Conservation (phyloP, 495 filamentous ascomycete species). For the Hypoxylon trugodes region DNA sequence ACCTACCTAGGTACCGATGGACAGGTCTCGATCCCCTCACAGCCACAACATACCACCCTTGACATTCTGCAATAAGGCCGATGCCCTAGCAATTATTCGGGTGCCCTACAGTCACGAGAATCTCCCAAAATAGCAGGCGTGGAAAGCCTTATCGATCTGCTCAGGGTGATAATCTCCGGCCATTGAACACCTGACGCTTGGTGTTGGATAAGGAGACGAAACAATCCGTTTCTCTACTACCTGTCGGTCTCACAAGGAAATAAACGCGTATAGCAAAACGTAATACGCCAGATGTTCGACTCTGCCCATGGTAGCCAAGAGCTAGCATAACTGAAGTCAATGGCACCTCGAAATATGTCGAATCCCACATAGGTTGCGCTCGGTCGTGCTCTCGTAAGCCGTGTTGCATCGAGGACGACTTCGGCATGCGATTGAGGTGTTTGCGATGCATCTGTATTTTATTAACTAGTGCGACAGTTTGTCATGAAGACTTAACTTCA, state of each 20-base stretch:
- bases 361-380: slow-evolving; percentile 13
- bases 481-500: slow-evolving; percentile 5
- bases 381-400: slow-evolving; percentile 30
- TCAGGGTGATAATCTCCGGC: slow-evolving; percentile 7
- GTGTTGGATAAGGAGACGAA: slow-evolving; percentile 18
- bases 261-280: slow-evolving; percentile 21
- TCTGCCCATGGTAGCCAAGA: slow-evolving; percentile 2
- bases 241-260: slow-evolving; percentile 16
- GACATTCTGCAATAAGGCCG: slow-evolving; percentile 8
- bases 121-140: slow-evolving; percentile 35
- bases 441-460: slow-evolving; percentile 20
- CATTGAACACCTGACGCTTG: slow-evolving; percentile 8
- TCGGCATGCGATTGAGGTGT: slow-evolving; percentile 16
- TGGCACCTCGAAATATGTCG: slow-evolving; percentile 7
- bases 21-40: slow-evolving; percentile 35
- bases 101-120: slow-evolving; percentile 8
- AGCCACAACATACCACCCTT: slow-evolving; percentile 25
- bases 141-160: slow-evolving; percentile 3
- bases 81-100: slow-evolving; percentile 12
- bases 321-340: slow-evolving; percentile 5
- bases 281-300: slow-evolving; percentile 19
- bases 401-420: slow-evolving; percentile 25
- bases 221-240: slow-evolving; percentile 1
- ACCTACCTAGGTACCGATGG: no score
- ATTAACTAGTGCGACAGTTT: slow-evolving; percentile 12